A percentile compares a stretch with the other conserved stretches of the same genome.
phyloP scores from a whole-genome alignment of 805 yeast species.

The Kazachstania taianensis region DNA sequence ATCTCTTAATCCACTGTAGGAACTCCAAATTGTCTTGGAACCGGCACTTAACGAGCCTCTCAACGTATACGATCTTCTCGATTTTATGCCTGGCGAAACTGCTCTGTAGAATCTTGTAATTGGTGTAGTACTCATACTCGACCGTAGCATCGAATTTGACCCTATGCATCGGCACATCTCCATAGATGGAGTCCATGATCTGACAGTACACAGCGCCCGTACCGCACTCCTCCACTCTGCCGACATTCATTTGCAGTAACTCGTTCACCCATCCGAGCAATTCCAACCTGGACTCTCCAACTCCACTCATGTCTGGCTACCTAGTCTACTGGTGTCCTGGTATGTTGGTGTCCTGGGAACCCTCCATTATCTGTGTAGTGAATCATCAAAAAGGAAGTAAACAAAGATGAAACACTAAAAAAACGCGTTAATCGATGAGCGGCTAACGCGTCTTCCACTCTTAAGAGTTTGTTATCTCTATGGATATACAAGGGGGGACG shows the following conservation, averaged over 20 bases:
- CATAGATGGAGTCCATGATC: slow-evolving; percentile 72
- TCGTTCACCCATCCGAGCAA: slow-evolving; percentile 77
- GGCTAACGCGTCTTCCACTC: no score
- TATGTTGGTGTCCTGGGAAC: no score
- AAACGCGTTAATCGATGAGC: no score
- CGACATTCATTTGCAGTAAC: slow-evolving; percentile 51
- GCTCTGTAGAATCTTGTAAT: slow-evolving; percentile 79
- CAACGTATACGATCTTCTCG: slow-evolving; percentile 70
- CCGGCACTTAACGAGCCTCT: slow-evolving; percentile 70
- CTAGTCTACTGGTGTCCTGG: no score
- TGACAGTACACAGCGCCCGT: slow-evolving; percentile 94
- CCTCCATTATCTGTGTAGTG: no score
- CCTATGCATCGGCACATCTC: slow-evolving; percentile 70
- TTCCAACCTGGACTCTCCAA: slow-evolving; percentile 77
- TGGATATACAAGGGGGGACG: no score
- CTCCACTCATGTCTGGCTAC: slow-evolving; percentile 18
- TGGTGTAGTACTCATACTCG: slow-evolving; percentile 69
- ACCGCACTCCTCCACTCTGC: slow-evolving; percentile 88
- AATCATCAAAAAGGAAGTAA: no score
- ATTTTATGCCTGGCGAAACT: slow-evolving; percentile 64
- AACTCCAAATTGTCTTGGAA: slow-evolving; percentile 92
- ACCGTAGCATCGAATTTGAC: slow-evolving; percentile 62
- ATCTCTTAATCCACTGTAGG: slow-evolving; percentile 80
- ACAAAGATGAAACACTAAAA: no score
- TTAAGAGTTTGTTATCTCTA: no score